These are phyloP conservation scores for Leccinum uliginosum DNA, from an alignment of 768 basidiomycete species.

Conservation along the genomic window DNA sequence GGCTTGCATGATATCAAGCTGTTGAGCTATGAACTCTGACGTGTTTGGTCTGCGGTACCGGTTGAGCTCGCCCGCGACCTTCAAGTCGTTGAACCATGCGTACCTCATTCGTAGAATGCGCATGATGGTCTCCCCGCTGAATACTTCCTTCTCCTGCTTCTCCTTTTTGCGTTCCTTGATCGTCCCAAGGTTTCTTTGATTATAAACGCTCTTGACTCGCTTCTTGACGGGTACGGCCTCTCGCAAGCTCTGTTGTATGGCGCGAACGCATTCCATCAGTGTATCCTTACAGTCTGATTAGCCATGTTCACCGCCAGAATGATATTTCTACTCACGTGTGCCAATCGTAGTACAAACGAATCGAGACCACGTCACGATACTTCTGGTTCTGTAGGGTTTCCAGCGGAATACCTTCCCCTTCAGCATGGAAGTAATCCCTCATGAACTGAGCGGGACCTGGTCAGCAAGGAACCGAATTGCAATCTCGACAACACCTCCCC, in stretches of 20 bases:
- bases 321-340: conserved; percentile 56
- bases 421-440: conserved; percentile 91
- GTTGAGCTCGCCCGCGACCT: conserved; percentile 2
- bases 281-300: conserved; percentile 50
- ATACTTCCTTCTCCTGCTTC: conserved; percentile 70
- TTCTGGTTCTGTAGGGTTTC: conserved; percentile 90
- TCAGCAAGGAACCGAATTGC: background rate
- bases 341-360: conserved; percentile 96
- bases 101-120: conserved; percentile 95
- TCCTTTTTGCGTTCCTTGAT: conserved; percentile 93
- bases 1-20: conserved; percentile 75
- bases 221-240: conserved; percentile 74
- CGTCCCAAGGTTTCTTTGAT: conserved; percentile 92
- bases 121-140: conserved; percentile 86
- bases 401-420: conserved; percentile 85
- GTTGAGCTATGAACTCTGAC: conserved; percentile 83
- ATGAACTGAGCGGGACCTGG: conserved; percentile 58
- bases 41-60: conserved; percentile 57
- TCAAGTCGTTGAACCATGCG: conserved; percentile 10
- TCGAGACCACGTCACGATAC: conserved; percentile 85
- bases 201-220: conserved; percentile 88
- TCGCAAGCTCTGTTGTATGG: conserved; percentile 86
- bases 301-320: background rate
- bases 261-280: conserved; percentile 89
- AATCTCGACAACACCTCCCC: conserved; percentile 36